Evolutionary conservation across 139 green algal genomes (phyloP).

Genomic region (Micromonas commoda): DNA sequence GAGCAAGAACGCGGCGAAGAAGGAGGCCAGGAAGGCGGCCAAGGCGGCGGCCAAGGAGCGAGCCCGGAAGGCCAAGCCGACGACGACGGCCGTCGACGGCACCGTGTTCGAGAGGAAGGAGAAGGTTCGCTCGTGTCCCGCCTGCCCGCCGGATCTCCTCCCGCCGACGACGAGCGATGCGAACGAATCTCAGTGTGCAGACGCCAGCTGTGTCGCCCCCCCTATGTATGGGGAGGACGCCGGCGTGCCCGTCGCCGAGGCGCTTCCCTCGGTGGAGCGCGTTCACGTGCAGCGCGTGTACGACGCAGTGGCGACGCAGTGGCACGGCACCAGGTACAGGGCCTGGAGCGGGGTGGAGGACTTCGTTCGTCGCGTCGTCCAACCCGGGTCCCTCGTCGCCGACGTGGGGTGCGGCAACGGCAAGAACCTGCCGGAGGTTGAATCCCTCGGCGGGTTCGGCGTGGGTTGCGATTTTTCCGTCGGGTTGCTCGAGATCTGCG

Average conservation of each 20-base stretch:
- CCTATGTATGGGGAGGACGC: background rate
- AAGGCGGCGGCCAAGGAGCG: background rate
- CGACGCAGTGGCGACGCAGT: conserved; percentile 91
- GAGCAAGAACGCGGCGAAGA: conserved; percentile 15
- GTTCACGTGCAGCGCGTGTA: conserved; percentile 64
- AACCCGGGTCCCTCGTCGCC: conserved; percentile 60
- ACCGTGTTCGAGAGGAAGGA: background rate
- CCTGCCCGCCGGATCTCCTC: background rate
- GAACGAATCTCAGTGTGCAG: no score
- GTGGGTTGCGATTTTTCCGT: conserved; percentile 11
- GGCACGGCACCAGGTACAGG: conserved; percentile 75
- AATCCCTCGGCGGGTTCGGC: background rate
- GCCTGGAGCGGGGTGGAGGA: conserved; percentile 78
- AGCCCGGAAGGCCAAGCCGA: background rate
- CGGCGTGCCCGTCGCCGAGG: background rate
- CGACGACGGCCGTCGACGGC: background rate
- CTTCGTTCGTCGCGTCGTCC: conserved; percentile 56
- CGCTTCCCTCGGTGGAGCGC: conserved; percentile 11
- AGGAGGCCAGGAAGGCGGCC: background rate
- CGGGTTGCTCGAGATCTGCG: conserved; percentile 25
- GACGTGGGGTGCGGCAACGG: conserved; percentile 97
- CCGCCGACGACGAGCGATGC: no score
- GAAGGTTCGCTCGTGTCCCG: background rate
- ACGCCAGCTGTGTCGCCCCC: no score
- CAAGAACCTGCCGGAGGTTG: conserved; percentile 67